Evolutionary conservation across 2,329 filamentous ascomycete genomes (phyloP).

Genomic region (Colletotrichum coccodes): DNA sequence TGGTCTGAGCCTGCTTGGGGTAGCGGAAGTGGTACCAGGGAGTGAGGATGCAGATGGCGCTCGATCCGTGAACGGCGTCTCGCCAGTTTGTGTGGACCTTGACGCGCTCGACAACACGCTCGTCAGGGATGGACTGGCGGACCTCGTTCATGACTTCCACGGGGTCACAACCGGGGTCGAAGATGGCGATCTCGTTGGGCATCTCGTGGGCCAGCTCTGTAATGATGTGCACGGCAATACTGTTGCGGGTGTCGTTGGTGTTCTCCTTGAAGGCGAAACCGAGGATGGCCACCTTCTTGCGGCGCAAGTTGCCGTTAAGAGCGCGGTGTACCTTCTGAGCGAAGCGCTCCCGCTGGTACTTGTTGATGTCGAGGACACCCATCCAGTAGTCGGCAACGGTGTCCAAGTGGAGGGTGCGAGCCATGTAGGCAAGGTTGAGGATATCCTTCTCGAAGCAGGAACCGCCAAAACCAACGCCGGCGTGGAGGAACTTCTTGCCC

Average conservation of each 20-base stretch:
- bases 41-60: constrained; percentile 61
- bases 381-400: constrained; percentile 83
- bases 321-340: constrained; percentile 71
- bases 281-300: constrained; percentile 78
- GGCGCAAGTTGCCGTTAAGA: constrained; percentile 74
- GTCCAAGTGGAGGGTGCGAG: constrained; percentile 73
- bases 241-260: constrained; percentile 79
- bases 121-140: constrained; percentile 56
- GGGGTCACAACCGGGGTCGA: constrained; percentile 71
- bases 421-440: constrained; percentile 77
- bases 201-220: constrained; percentile 72
- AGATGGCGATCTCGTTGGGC: constrained; percentile 72
- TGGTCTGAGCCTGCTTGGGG: constrained; percentile 34
- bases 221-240: constrained; percentile 75
- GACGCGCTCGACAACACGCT: constrained; percentile 67
- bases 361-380: constrained; percentile 80
- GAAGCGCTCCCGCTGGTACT: constrained; percentile 78
- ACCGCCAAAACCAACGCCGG: constrained; percentile 81
- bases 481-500: constrained; percentile 77
- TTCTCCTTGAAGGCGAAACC: constrained; percentile 86
- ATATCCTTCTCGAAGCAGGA: constrained; percentile 88
- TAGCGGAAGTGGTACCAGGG: constrained; percentile 63
- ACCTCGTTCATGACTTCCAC: constrained; percentile 62
- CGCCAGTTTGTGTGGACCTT: constrained; percentile 58
- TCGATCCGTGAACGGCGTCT: constrained; percentile 31